Percentiles rank a stretch among this genome's conserved stretches.
These are phyloP conservation scores for Apiotrichum sp. DNA, from an alignment of 1,284 basidiomycete species.

Conservation along the genomic window DNA sequence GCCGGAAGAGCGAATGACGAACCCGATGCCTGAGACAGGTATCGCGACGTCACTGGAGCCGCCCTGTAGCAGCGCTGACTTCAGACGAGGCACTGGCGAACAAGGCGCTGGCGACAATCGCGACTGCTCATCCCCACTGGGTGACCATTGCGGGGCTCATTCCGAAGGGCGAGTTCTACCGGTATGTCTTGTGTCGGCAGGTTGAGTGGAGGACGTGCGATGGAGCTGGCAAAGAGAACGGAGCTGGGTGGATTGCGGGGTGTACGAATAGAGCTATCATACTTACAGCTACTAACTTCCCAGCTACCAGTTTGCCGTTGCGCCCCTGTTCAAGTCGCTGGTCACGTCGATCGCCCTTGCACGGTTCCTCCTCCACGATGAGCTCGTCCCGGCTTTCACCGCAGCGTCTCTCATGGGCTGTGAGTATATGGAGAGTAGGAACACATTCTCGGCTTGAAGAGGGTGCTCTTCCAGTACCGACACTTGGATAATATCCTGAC, in stretches of 20 bases:
- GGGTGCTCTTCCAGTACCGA: too few relatives aligned
- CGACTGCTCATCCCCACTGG: constrained; percentile 30
- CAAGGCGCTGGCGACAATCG: constrained; percentile 33
- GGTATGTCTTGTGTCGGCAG: constrained; percentile 25
- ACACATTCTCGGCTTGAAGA: too few relatives aligned
- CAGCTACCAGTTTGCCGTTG: constrained; percentile 41
- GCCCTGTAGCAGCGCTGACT: not conserved
- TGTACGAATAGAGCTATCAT: too few relatives aligned
- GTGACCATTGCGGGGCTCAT: constrained; percentile 32
- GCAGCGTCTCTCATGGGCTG: constrained; percentile 40
- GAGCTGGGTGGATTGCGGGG: too few relatives aligned
- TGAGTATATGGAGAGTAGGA: constrained; percentile 19
- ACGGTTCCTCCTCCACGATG: constrained; percentile 42
- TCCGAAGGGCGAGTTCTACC: constrained; percentile 44
- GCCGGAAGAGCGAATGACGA: too few relatives aligned
- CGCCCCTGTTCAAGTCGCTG: constrained; percentile 36
- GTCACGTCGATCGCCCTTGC: constrained; percentile 40
- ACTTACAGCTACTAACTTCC: not conserved
- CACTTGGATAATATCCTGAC: not conserved
- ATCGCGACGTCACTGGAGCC: too few relatives aligned
- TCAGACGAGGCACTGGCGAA: constrained; percentile 36
- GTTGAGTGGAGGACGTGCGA: too few relatives aligned
- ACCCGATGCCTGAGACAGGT: too few relatives aligned
- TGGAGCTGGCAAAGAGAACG: too few relatives aligned
- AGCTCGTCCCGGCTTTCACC: constrained; percentile 37